Evolutionary conservation across 768 basidiomycete genomes (phyloP).

Genomic region (Russula sp.): DNA sequence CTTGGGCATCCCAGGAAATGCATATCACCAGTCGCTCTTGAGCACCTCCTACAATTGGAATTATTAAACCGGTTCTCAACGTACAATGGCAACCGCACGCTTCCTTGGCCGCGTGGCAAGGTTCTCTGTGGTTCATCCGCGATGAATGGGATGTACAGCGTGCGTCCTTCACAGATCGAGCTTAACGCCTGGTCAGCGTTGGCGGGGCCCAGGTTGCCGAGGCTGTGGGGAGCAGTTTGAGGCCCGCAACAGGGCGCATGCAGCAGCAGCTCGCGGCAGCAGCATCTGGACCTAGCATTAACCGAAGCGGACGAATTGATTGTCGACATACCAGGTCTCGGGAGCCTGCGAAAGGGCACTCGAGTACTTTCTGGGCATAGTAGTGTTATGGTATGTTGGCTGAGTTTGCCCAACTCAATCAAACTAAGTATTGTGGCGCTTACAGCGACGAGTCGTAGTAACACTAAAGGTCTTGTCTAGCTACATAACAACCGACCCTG

Average conservation of each 20-base stretch:
- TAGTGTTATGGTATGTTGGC: no score
- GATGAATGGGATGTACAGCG: conserved; percentile 63
- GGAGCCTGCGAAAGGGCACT: no score
- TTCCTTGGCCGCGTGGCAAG: conserved; percentile 60
- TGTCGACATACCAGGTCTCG: no score
- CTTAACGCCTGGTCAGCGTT: conserved; percentile 32
- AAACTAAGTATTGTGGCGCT: no score
- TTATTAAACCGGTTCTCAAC: conserved; percentile 46
- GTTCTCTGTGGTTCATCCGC: conserved; percentile 65
- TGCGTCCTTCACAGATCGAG: conserved; percentile 46
- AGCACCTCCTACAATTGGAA: conserved; percentile 49
- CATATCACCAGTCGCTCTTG: conserved; percentile 48
- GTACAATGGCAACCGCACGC: conserved; percentile 36
- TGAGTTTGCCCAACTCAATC: no score
- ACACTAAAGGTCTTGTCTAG: no score
- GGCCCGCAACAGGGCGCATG: conserved; percentile 29
- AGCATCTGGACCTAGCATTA: background rate
- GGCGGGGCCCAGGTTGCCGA: conserved; percentile 30
- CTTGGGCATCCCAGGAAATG: conserved; percentile 44
- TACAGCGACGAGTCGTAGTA: no score
- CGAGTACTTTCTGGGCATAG: no score
- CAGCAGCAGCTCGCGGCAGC: conserved; percentile 29
- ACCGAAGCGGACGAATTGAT: conserved; percentile 5
- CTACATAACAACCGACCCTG: no score
- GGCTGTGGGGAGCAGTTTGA: conserved; percentile 28